Evolutionary conservation across 2,329 filamentous ascomycete species (phyloP), one percentile per base, ranked within the genome.

Genomic region (Pestalotiopsis fici): DNA sequence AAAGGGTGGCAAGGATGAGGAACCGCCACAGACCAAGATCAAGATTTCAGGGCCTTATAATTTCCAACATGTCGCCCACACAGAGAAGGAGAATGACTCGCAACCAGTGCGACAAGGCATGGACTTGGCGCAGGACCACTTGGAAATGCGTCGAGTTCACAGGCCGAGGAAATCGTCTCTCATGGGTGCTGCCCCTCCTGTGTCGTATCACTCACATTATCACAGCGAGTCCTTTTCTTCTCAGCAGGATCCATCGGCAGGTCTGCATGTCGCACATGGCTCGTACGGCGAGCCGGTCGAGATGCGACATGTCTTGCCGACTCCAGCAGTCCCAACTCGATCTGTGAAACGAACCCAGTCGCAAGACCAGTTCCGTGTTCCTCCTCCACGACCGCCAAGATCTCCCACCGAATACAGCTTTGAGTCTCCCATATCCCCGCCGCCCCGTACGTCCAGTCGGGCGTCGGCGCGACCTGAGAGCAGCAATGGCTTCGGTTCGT

Each of bases 11-110:
- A 74, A 74, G n/a, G 76, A 76, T 25, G 67, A 74, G 4, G 73
- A 73, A 63, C 71, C 64, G 71, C 76, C 74, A 15, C 74, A 76
- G 65, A 85, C 77, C 72, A 84, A 81, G 69, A 74, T 85, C 62
- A 83, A 85, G 65, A 91, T 91, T 65, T 91, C 89, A 0, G 85
- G 82, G 1, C 89, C 89, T 2, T 91, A 89, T 77, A 90, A 91
- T 79, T 91, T 91, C 69, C 88, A 90, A 74, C 89, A 91, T 76
- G 82, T 91, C 39, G 84, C 86, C 3, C 88, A 90, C 74, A 88
- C 85, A 13, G 80, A 83, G 13, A 84, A 83, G 59, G 84, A 88
- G 35, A 80, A 84, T 62, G 67, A 85, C 3, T 77, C 82, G 3
- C 79, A 79, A 66, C 69, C 6, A 78, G 81, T 55, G 77, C 79